Evolutionary conservation across 2,329 filamentous ascomycete genomes (phyloP), one percentile per base, ranked within the genome.

Genomic region (Xylariaceae sp.): DNA sequence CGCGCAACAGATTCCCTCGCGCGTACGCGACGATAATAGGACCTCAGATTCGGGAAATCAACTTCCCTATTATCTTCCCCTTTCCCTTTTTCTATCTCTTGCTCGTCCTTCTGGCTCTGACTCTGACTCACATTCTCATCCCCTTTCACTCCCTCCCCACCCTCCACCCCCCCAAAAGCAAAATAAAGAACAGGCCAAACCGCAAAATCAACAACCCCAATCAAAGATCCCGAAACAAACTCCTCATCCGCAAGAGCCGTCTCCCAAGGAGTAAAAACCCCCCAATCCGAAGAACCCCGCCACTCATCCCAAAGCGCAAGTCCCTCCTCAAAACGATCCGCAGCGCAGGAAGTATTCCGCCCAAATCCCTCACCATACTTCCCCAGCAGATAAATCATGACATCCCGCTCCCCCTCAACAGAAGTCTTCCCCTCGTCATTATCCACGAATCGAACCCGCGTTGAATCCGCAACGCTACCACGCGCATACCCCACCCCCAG

Each of bases 371-470:
- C n/a, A n/a, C 74, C 74, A 55, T 83, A 76, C 12, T 75, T 69
- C 2, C 78, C 73, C 55, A 88, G 80, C 1, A 88, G 72, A 55
- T 89, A 85, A 9, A 81, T 65, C 73, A 85, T 73, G 54, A 84
- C 79, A 32, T 75, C 76, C 1, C 76, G 49, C 39, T 79, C 74
- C 5, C 81, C 80, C 7, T 76, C 67, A 0, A 81, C 72, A 0
- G 67, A 69, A 1, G 80, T 76, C 54, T 73, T 74, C 21, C 59
- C 68, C 0, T 65, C 61, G 55, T 85, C 80, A 44, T 80, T 82
- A 60, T 85, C 81, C 22, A 78, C 69, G 47, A 82, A 81, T 51
- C n/a, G n/a, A n/a, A n/a, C n/a, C n/a, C n/a, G n/a, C n/a, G n/a
- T 75, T 78, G 51, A 84, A 15, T 44, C 54, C 61, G 15, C 65